phyloP scores from a whole-genome alignment of 139 green algal genomes.

The Chlorella sp. region DNA sequence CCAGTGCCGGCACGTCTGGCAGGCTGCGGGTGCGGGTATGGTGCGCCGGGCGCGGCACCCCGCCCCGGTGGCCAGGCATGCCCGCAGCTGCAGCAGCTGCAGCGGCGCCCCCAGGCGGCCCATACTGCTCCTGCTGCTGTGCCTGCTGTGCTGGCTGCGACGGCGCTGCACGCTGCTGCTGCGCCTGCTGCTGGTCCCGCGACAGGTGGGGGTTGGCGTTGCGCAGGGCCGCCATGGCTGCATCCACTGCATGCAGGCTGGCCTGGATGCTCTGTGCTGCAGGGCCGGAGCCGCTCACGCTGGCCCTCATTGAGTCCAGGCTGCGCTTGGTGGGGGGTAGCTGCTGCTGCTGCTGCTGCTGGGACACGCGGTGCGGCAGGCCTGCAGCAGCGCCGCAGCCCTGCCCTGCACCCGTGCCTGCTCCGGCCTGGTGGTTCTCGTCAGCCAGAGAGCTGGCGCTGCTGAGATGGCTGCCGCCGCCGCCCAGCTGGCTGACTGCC shows the following conservation, averaged over 20 bases:
- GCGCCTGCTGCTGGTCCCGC: background rate
- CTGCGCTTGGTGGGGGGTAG: constrained; percentile 22
- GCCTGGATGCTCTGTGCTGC: constrained; percentile 8
- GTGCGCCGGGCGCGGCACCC: background rate
- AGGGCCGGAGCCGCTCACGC: background rate
- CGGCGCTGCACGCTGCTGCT: background rate
- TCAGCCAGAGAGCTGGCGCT: background rate
- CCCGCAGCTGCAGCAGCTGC: background rate
- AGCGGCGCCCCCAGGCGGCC: background rate
- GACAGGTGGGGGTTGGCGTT: constrained; percentile 32
- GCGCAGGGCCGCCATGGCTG: constrained; percentile 9
- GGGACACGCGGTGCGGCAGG: background rate
- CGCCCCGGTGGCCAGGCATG: background rate
- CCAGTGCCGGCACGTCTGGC: background rate
- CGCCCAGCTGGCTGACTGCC: constrained; percentile 18
- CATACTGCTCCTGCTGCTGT: background rate
- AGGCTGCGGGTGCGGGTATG: constrained; percentile 12
- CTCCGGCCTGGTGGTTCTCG: background rate
- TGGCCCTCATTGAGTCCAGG: constrained; percentile 21
- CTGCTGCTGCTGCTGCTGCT: constrained; percentile 1
- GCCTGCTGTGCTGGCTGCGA: background rate
- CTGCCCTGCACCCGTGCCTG: background rate
- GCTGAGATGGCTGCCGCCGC: background rate
- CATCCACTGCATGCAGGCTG: constrained; percentile 15
- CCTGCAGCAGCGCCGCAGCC: background rate